Percentiles rank a stretch among this genome's conserved stretches.
Evolutionary conservation across 1,139 yeast genomes (phyloP).

Genomic region (Pichia sp.): DNA sequence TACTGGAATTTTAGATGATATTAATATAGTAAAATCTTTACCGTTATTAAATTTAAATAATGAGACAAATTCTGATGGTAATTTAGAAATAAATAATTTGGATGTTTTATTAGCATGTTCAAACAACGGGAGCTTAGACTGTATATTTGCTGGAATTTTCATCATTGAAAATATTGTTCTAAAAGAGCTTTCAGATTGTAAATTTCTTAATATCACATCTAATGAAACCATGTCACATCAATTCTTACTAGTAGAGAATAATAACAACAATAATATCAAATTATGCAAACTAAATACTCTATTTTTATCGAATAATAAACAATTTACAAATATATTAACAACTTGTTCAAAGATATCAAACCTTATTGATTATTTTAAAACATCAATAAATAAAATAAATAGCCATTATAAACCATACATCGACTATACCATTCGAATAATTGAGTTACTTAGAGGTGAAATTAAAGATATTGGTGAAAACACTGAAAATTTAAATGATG

Average conservation of each 20-base stretch:
- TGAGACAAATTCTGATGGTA: neutral
- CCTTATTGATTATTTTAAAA: constrained; percentile 34
- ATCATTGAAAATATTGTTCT: constrained; percentile 24
- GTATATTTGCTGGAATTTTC: constrained; percentile 33
- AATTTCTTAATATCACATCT: constrained; percentile 1
- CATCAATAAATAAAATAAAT: constrained; percentile 34
- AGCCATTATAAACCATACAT: constrained; percentile 39
- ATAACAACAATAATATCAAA: neutral
- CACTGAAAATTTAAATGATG: neutral
- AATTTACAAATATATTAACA: constrained; percentile 9
- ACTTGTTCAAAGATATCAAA: constrained; percentile 26
- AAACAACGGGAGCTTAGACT: constrained; percentile 21
- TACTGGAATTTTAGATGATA: constrained; percentile 15
- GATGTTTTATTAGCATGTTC: constrained; percentile 31
- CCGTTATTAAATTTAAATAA: constrained; percentile 31
- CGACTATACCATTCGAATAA: constrained; percentile 35
- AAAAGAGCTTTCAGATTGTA: neutral
- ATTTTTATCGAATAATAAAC: constrained; percentile 22
- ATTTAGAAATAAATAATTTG: constrained; percentile 5
- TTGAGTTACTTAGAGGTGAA: constrained; percentile 29
- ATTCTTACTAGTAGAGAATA: constrained; percentile 18
- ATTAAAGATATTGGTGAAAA: constrained; percentile 17
- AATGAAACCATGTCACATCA: constrained; percentile 12
- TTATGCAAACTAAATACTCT: constrained; percentile 19
- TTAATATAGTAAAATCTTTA: constrained; percentile 29